Conservation (phyloP, 495 filamentous ascomycete species). For the Aspergillus indologenus region DNA sequence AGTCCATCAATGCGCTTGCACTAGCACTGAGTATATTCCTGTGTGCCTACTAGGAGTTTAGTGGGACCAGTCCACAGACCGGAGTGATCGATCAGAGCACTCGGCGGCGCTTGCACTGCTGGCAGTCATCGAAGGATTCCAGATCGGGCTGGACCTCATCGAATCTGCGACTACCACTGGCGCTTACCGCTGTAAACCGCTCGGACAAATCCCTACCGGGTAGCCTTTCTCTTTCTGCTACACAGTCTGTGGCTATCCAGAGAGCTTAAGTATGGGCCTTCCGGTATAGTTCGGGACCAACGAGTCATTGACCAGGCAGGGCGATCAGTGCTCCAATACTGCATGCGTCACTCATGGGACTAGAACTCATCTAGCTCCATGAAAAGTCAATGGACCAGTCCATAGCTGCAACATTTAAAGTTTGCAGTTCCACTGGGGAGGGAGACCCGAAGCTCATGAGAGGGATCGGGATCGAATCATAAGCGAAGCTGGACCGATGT, state of each 20-base stretch:
- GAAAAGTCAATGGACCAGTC: neutral
- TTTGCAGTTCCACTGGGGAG: slow-evolving; percentile 5
- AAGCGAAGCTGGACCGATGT: neutral
- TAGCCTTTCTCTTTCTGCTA: neutral
- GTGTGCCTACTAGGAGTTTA: neutral
- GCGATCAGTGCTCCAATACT: neutral
- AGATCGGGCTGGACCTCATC: slow-evolving; percentile 2
- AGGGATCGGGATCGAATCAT: neutral
- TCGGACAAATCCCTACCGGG: neutral
- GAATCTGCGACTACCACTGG: neutral
- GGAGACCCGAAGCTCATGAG: neutral
- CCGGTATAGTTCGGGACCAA: neutral
- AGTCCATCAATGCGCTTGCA: no score
- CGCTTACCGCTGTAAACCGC: neutral
- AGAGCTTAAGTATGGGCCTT: neutral
- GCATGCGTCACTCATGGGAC: neutral
- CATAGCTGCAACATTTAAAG: neutral
- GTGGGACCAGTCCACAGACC: neutral
- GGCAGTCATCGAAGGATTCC: neutral
- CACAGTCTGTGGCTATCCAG: neutral
- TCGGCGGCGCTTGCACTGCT: neutral
- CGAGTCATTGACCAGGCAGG: neutral
- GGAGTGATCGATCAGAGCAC: neutral
- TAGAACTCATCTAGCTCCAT: neutral
- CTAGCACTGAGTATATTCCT: no score